Conservation (phyloP, 2,329 filamentous ascomycete species). For the Penicillium palitans region DNA sequence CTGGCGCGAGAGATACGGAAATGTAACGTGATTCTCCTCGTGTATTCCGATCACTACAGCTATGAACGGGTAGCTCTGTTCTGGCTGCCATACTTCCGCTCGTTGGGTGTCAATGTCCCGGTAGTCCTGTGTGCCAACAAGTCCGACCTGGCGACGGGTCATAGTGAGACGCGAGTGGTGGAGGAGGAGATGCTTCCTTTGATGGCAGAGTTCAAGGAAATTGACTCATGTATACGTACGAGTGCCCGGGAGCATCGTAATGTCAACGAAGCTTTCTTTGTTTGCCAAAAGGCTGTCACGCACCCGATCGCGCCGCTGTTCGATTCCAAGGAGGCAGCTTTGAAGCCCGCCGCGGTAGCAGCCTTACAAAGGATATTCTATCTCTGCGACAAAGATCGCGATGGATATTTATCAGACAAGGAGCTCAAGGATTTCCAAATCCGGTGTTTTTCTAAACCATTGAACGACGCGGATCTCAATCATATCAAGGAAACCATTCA, state of each 20-base stretch:
- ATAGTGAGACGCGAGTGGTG: constrained; percentile 77
- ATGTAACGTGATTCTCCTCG: constrained; percentile 92
- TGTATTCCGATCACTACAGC: constrained; percentile 98
- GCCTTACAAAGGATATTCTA: constrained; percentile 92
- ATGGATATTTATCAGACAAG: constrained; percentile 83
- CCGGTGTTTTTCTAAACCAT: constrained; percentile 86
- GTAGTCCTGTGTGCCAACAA: constrained; percentile 98
- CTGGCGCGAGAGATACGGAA: constrained; percentile 94
- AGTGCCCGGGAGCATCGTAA: constrained; percentile 91
- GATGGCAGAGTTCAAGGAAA: constrained; percentile 98
- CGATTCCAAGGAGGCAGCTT: constrained; percentile 84
- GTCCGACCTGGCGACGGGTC: constrained; percentile 77
- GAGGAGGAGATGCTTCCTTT: constrained; percentile 98
- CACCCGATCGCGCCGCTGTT: constrained; percentile 96
- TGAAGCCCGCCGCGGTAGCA: constrained; percentile 86
- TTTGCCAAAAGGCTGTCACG: constrained; percentile 97
- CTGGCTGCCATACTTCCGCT: constrained; percentile 98
- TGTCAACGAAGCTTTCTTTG: constrained; percentile 94
- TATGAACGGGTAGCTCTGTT: constrained; percentile 96
- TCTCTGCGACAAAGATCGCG: constrained; percentile 92
- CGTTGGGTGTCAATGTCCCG: constrained; percentile 95
- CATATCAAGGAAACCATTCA: constrained; percentile 89
- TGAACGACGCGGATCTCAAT: constrained; percentile 76
- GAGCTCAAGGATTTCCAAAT: constrained; percentile 90
- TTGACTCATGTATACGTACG: constrained; percentile 94